phyloP scores from a whole-genome alignment of 495 filamentous ascomycete genomes.

The Sporormia fimetaria region DNA sequence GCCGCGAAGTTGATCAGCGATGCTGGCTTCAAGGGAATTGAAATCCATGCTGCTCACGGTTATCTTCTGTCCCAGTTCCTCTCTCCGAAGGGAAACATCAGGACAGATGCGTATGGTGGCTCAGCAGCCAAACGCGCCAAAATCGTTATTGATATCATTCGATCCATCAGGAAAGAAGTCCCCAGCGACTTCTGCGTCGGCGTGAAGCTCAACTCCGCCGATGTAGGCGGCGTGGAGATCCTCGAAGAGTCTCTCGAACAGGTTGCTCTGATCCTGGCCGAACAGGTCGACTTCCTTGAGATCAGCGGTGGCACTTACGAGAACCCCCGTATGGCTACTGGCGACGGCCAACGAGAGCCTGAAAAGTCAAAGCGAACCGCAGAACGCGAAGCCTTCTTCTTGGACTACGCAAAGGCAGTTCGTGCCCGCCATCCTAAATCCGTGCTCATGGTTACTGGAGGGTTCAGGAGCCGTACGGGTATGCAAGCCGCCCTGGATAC shows the following conservation, averaged over 20 bases:
- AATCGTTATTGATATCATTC: slow-evolving; percentile 41
- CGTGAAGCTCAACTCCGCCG: slow-evolving; percentile 53
- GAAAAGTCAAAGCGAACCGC: slow-evolving; percentile 33
- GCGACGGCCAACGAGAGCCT: not conserved
- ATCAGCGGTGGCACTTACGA: slow-evolving; percentile 50
- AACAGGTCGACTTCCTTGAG: slow-evolving; percentile 52
- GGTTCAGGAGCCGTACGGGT: slow-evolving; percentile 45
- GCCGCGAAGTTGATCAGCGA: slow-evolving; percentile 39
- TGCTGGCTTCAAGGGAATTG: slow-evolving; percentile 45
- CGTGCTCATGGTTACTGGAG: slow-evolving; percentile 43
- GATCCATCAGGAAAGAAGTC: slow-evolving; percentile 36
- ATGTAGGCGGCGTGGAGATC: slow-evolving; percentile 36
- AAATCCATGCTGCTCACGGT: slow-evolving; percentile 50
- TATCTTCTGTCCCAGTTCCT: slow-evolving; percentile 39
- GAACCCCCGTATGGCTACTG: slow-evolving; percentile 30
- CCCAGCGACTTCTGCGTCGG: slow-evolving; percentile 44
- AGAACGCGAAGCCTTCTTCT: slow-evolving; percentile 51
- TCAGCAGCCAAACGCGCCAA: slow-evolving; percentile 36
- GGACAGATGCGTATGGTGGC: slow-evolving; percentile 42
- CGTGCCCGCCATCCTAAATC: slow-evolving; percentile 37
- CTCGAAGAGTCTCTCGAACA: slow-evolving; percentile 44
- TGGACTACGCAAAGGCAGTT: slow-evolving; percentile 42
- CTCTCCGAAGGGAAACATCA: slow-evolving; percentile 29
- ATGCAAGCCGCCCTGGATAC: slow-evolving; percentile 42
- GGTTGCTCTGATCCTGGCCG: slow-evolving; percentile 40